Conservation (phyloP, 2,329 filamentous ascomycete genomes). For the Cryoendolithus antarcticus region DNA sequence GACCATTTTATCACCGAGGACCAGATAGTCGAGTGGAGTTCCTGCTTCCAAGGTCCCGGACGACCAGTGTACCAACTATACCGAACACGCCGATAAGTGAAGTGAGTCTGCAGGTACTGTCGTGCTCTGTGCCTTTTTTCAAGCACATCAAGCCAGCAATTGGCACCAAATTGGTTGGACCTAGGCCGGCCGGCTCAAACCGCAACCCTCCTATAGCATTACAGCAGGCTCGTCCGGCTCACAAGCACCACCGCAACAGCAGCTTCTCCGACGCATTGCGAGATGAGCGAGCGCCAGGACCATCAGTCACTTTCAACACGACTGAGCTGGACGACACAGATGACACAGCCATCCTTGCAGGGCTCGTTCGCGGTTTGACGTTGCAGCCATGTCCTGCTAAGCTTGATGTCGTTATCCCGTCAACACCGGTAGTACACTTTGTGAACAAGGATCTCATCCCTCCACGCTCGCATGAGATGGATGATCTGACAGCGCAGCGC, state of each 20-base stretch:
- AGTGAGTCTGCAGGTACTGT: conserved; percentile 44
- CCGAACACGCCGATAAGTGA: conserved; percentile 34
- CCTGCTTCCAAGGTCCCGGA: too few species aligned
- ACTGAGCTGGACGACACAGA: conserved; percentile 32
- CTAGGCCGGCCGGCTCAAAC: conserved; percentile 7
- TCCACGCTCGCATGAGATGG: too few species aligned
- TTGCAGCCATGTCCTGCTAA: conserved; percentile 73
- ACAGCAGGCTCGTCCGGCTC: conserved; percentile 20
- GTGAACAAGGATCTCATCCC: too few species aligned
- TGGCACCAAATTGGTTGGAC: conserved; percentile 1
- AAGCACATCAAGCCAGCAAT: conserved; percentile 10
- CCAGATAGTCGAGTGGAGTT: too few species aligned
- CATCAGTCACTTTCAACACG: conserved; percentile 32
- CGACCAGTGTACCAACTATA: conserved; percentile 6
- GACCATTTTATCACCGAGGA: too few species aligned
- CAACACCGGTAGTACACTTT: conserved; percentile 32
- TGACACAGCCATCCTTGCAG: conserved; percentile 60
- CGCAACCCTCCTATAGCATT: conserved; percentile 6
- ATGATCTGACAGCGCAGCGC: too few species aligned
- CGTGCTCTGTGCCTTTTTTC: conserved; percentile 44
- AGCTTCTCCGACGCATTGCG: conserved; percentile 78
- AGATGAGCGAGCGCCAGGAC: conserved; percentile 48
- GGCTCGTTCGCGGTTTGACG: conserved; percentile 74
- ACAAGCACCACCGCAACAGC: conserved; percentile 67
- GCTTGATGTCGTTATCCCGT: conserved; percentile 43